Conservation (phyloP, 176 grass and related monocot genomes). For the Oryza officinalis region DNA sequence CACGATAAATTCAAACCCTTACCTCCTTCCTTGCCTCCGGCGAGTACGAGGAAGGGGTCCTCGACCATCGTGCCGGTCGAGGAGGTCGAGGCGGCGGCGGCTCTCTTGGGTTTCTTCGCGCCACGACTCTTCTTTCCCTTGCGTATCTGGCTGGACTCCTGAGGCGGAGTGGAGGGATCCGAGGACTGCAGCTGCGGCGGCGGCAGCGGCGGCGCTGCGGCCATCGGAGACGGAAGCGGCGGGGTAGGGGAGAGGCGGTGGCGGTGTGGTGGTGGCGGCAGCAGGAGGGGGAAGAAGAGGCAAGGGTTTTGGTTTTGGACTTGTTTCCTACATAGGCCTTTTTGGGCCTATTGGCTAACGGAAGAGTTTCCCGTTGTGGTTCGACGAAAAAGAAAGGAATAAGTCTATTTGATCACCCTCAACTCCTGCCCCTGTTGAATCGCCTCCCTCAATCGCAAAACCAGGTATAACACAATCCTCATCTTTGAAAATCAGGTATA, state of each 20-base stretch:
- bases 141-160: background rate
- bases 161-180: constrained; percentile 24
- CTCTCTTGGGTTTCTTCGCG: constrained; percentile 33
- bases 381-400: too few relatives aligned
- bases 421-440: too few relatives aligned
- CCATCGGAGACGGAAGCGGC: constrained; percentile 28
- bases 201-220: constrained; percentile 23
- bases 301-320: constrained; percentile 18
- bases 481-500: too few relatives aligned
- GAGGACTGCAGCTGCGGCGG: constrained; percentile 7
- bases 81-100: constrained; percentile 7
- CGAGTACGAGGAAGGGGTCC: constrained; percentile 70
- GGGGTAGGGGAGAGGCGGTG: background rate
- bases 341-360: background rate
- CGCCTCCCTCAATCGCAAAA: too few relatives aligned
- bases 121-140: constrained; percentile 33
- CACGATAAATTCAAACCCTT: background rate
- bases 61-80: constrained; percentile 33
- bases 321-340: background rate
- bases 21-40: constrained; percentile 85
- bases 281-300: background rate
- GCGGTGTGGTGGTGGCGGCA: background rate
- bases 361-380: too few relatives aligned
- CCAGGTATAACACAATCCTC: too few relatives aligned
- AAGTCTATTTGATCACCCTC: too few relatives aligned